These are phyloP conservation scores for Claviceps digitariae DNA, from an alignment of 2,329 filamentous ascomycete species.

Conservation along the genomic window DNA sequence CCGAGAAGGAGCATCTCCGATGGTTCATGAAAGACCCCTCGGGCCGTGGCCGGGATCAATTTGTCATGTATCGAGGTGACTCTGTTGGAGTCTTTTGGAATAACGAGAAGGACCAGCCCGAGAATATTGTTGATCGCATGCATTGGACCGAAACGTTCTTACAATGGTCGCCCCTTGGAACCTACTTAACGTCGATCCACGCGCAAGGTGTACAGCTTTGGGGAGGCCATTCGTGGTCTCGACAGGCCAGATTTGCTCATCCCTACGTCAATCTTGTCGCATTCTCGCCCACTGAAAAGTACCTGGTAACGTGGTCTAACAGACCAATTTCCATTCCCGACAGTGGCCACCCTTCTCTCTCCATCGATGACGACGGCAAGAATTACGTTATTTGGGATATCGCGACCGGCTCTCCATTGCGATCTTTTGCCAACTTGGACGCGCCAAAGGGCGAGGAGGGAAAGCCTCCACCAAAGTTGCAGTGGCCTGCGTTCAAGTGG, in stretches of 20 bases:
- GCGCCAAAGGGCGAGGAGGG: constrained; percentile 43
- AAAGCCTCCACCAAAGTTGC: constrained; percentile 70
- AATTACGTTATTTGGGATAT: constrained; percentile 99
- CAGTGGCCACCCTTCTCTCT: constrained; percentile 67
- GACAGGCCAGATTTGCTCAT: constrained; percentile 87
- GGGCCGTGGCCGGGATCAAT: constrained; percentile 79
- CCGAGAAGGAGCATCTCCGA: constrained; percentile 84
- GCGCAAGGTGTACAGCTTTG: constrained; percentile 94
- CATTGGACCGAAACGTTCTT: constrained; percentile 98
- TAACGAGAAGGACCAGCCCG: constrained; percentile 83
- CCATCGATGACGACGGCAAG: constrained; percentile 91
- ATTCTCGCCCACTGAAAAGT: constrained; percentile 87
- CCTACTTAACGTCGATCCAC: constrained; percentile 88
- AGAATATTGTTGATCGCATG: constrained; percentile 78
- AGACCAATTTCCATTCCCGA: constrained; percentile 87
- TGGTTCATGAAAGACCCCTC: constrained; percentile 80
- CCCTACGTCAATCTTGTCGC: constrained; percentile 92
- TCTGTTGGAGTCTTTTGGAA: constrained; percentile 96
- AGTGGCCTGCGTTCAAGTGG: constrained; percentile 99
- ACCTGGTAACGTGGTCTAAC: constrained; percentile 93
- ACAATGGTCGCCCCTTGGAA: constrained; percentile 93
- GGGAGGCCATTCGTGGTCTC: constrained; percentile 80
- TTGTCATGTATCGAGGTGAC: constrained; percentile 86
- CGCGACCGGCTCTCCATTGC: constrained; percentile 73
- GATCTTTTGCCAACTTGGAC: constrained; percentile 88